Percentiles rank a stretch among this genome's conserved stretches.
phyloP scores from a whole-genome alignment of 371 early-diverging fungal species.

The Chytridium lagenaria region DNA sequence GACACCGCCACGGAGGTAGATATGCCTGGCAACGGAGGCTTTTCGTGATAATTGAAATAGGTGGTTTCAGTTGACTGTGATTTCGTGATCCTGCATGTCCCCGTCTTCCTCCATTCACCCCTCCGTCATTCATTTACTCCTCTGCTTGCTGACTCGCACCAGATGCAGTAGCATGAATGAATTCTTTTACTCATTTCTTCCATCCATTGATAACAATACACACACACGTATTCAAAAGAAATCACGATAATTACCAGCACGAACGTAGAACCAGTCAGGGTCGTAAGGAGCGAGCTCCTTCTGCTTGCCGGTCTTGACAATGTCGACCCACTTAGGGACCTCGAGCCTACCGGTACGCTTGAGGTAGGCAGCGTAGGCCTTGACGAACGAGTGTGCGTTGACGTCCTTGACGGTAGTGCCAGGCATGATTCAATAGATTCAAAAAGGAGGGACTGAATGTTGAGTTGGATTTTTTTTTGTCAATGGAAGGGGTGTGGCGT shows the following conservation, averaged over 20 bases:
- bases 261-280: slow-evolving; percentile 98
- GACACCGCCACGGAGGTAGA: slow-evolving; percentile 93
- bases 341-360: slow-evolving; percentile 98
- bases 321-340: slow-evolving; percentile 97
- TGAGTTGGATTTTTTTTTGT: no score
- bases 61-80: neutral
- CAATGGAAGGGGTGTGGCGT: no score
- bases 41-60: slow-evolving; percentile 28
- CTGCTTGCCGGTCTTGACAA: slow-evolving; percentile 96
- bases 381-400: slow-evolving; percentile 91
- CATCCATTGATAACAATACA: no score
- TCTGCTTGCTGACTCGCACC: no score
- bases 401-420: slow-evolving; percentile 98
- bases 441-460: no score
- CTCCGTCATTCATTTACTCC: no score
- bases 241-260: slow-evolving; percentile 74
- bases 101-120: no score
- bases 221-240: no score
- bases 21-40: slow-evolving; percentile 97
- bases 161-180: no score
- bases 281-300: slow-evolving; percentile 98
- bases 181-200: no score
- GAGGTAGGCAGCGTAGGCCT: slow-evolving; percentile 97
- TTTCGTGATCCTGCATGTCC: no score
- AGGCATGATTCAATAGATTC: neutral